Conservation (phyloP, 2,329 filamentous ascomycete genomes). For the Stagonosporopsis vannaccii region DNA sequence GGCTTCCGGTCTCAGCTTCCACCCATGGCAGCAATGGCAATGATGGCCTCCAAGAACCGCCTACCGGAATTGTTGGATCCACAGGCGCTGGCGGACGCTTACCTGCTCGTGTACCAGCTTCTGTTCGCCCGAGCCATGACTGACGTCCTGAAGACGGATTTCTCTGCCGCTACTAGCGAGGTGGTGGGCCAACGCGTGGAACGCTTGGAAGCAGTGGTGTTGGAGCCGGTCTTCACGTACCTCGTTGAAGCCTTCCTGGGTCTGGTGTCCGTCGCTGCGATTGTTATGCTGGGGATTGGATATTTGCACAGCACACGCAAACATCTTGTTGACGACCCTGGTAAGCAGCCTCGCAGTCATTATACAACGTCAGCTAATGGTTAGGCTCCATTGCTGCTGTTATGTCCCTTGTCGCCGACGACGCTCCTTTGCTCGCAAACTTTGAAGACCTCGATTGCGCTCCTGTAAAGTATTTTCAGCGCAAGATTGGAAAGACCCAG, state of each 20-base stretch:
- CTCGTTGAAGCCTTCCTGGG: constrained; percentile 44
- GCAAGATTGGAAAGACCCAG: too few species aligned
- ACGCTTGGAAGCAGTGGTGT: constrained; percentile 44
- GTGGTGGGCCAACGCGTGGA: too few species aligned
- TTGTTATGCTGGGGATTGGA: too few species aligned
- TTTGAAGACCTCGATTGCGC: constrained; percentile 22
- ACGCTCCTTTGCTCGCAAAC: constrained; percentile 17
- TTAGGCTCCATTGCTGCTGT: constrained; percentile 37
- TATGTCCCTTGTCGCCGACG: constrained; percentile 41
- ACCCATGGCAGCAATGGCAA: constrained; percentile 47
- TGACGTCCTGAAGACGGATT: constrained; percentile 30
- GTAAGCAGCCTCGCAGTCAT: too few species aligned
- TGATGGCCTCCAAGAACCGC: constrained; percentile 23
- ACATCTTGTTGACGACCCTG: too few species aligned
- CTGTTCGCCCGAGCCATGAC: constrained; percentile 49
- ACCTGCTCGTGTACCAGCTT: constrained; percentile 51
- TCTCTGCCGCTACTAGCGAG: too few species aligned
- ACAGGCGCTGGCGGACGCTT: constrained; percentile 38
- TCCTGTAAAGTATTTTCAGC: too few species aligned
- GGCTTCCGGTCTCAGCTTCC: too few species aligned
- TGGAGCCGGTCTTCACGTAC: constrained; percentile 48
- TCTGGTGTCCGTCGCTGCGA: constrained; percentile 17
- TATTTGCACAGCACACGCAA: too few species aligned
- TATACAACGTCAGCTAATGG: too few species aligned
- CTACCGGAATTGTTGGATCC: constrained; percentile 43